These are phyloP conservation scores for Pseudisothecium myosuroides DNA, from an alignment of 225 moss, liverwort and hornwort species.

Conservation along the genomic window DNA sequence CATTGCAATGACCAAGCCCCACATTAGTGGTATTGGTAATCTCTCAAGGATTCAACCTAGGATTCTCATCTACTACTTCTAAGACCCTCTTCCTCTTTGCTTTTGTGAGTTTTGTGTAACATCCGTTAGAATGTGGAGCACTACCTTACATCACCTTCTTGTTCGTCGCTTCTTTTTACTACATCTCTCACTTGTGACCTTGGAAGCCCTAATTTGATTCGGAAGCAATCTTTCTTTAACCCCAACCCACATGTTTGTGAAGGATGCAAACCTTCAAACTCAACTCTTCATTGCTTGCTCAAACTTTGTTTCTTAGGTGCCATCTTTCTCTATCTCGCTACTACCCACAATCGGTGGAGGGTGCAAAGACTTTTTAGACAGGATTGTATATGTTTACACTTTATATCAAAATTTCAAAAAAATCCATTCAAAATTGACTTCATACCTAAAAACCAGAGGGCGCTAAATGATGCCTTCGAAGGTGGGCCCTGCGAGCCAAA, in stretches of 20 bases:
- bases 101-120: neutral
- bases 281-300: fast-evolving
- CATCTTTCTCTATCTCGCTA: no score
- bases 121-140: fast-evolving
- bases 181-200: neutral
- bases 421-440: neutral
- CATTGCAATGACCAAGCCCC: no score
- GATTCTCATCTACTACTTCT: neutral
- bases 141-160: neutral
- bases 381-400: no score
- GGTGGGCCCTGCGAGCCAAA: no score
- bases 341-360: no score
- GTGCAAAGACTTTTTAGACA: no score
- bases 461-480: no score
- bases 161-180: neutral
- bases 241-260: neutral
- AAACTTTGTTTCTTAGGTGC: neutral
- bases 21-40: fast-evolving
- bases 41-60: neutral
- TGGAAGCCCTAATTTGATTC: neutral
- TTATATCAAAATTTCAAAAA: neutral
- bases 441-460: no score
- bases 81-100: neutral
- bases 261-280: no score
- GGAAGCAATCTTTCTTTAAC: fast-evolving